Evolutionary conservation across 2,329 filamentous ascomycete genomes (phyloP), one percentile per base, ranked within the genome.

Genomic region (Aspergillus fumigatiaffinis): DNA sequence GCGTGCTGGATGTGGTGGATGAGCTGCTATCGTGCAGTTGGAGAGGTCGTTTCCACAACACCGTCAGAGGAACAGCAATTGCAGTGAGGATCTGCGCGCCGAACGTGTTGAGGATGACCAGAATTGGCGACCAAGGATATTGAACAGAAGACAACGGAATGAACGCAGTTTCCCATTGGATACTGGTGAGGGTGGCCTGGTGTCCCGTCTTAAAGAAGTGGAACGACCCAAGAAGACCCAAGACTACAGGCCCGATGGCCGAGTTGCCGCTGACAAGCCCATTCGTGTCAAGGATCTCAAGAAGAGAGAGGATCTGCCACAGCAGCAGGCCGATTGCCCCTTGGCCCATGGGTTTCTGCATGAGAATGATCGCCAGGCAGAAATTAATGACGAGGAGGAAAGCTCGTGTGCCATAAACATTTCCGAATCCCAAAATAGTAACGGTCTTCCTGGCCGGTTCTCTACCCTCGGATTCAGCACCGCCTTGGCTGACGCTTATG

Each of bases 201-300:
- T 99, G 94, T 60, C 94, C 94, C 0, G 94, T 99, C 71, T 96
- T 97, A 85, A 99, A 99, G 80, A 87, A 99, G 79, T 97, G 88
- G 75, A 93, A 96, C 68, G 89, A 91, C 58, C 92, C 94, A 0
- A 99, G 84, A n/a, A 97, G 77, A 10, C 87, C 93, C 26, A 97
- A 84, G 61, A 95, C 82, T 42, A 94, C 79, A 21, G 94, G 92
- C 0, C 92, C 93, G 66, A 97, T 89, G 6, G 91, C 82, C 0
- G 74, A 76, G 60, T 76, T 77, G 48, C 86, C 87, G 51, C 84
- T 79, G 17, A 87, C 85, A 0, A 86, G 74, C 35, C 77, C 77
- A 65, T 86, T 86, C 2, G 83, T 84, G 70, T 86, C 84, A 54
- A 87, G 75, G 53, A 87, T 84, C 64, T 87, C 85, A 51, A 86